A percentile compares a stretch with the other conserved stretches of the same genome.
Evolutionary conservation across 179 eudicot species (phyloP).

Genomic region (Silene coronaria): DNA sequence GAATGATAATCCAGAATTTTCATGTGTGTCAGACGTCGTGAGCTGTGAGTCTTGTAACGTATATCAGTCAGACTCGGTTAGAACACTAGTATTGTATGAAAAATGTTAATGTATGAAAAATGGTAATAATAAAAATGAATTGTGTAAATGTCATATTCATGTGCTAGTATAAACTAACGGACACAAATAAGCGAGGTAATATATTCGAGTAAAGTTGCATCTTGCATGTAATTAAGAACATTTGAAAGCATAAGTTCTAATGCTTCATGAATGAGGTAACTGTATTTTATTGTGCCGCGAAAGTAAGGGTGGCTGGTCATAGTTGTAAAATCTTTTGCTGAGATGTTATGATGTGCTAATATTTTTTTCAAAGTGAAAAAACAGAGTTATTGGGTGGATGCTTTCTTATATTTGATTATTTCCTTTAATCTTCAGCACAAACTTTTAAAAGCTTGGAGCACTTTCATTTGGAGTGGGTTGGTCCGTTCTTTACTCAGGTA

Average conservation of each 20-base stretch:
- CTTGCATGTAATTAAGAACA: slow-evolving; percentile 44
- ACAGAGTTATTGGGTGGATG: slow-evolving; percentile 28
- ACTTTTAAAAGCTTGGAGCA: slow-evolving; percentile 36
- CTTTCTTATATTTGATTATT: slow-evolving; percentile 36
- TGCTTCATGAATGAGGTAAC: slow-evolving; percentile 29
- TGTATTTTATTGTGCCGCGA: slow-evolving; percentile 31
- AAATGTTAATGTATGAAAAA: neutral
- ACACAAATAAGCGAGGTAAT: neutral
- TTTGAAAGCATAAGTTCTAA: slow-evolving; percentile 42
- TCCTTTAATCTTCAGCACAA: slow-evolving; percentile 26
- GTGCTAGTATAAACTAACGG: neutral
- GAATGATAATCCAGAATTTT: neutral
- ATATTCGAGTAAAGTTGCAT: neutral
- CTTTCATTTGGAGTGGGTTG: slow-evolving; percentile 28
- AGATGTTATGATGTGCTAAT: slow-evolving; percentile 32
- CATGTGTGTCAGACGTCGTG: neutral
- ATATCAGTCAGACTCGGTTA: too few species aligned
- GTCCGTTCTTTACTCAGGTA: slow-evolving; percentile 11
- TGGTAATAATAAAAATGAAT: neutral
- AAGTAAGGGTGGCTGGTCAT: slow-evolving; percentile 17
- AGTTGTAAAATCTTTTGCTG: slow-evolving; percentile 24
- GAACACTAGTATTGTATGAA: neutral
- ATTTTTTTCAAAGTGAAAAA: slow-evolving; percentile 31
- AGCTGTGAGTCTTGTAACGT: too few species aligned
- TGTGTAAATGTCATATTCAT: neutral